A percentile compares a stretch with the other conserved stretches of the same genome.
These are phyloP conservation scores for Boletus holoroseus DNA, from an alignment of 1,284 basidiomycete genomes.

Conservation along the genomic window DNA sequence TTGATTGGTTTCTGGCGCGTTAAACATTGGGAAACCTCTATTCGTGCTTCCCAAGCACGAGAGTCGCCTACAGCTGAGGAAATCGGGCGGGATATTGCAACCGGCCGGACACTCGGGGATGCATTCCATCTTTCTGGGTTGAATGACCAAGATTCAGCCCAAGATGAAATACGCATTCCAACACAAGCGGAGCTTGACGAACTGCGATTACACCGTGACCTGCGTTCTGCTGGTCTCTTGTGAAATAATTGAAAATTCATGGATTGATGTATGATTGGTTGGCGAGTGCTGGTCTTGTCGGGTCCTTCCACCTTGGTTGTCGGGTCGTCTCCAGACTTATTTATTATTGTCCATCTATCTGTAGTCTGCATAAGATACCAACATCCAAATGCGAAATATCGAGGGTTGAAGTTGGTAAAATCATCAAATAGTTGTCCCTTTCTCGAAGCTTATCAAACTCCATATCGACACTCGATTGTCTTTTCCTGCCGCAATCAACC, in stretches of 20 bases:
- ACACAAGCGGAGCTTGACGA: conserved; percentile 38
- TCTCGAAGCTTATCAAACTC: conserved; percentile 67
- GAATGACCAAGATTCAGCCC: conserved; percentile 17
- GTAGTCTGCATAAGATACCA: conserved; percentile 14
- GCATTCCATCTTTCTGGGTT: conserved; percentile 41
- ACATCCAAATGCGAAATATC: not conserved
- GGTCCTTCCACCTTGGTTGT: not conserved
- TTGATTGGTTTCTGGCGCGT: conserved; percentile 79
- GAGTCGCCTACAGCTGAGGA: conserved; percentile 40
- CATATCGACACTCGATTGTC: conserved; percentile 76
- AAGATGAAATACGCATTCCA: conserved; percentile 27
- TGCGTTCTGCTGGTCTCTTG: conserved; percentile 52
- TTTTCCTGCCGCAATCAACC: conserved; percentile 71
- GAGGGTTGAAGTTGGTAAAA: not conserved
- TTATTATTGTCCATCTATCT: conserved; percentile 20
- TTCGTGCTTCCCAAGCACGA: conserved; percentile 43
- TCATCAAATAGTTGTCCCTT: conserved; percentile 7
- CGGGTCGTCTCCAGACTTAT: conserved; percentile 2
- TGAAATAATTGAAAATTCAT: conserved; percentile 19
- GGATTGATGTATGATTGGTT: conserved; percentile 3
- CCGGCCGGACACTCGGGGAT: conserved; percentile 44
- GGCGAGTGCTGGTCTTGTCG: not conserved
- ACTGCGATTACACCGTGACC: conserved; percentile 44
- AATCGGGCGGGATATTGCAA: conserved; percentile 41
- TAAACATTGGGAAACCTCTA: conserved; percentile 71